Evolutionary conservation across 306 rosid species (phyloP), one percentile per base, ranked within the genome.

Genomic region (Cicer judaicum): DNA sequence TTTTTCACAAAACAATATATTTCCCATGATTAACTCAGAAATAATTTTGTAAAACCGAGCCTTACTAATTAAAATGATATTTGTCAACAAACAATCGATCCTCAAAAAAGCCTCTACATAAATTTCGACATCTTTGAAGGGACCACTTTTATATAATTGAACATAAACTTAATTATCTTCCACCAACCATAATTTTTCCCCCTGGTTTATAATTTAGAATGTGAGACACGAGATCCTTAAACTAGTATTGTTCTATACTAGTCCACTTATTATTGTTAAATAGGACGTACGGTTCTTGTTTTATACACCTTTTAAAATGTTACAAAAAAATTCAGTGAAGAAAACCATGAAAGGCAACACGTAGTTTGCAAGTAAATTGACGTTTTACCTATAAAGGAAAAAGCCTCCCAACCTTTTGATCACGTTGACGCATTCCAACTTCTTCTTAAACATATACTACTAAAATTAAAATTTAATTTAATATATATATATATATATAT

Each of bases 311-410:
- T 67, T 70, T 24, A 24, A 39, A 64, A 7, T 13, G 9, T 48
- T n/a, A 11, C 55, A 10, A 39, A 46, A 42, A 66, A 50, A 74
- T 57, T 4, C 2, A 67, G 16, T 29, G 5, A 59, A 44, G 16
- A 47, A 19, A 73, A 78, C 50, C 5, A 10, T 54, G 63, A 6
- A 56, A 55, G 24, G 63, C 74, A 63, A 70, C 44, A 64, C 81
- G 67, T 79, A 34, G 36, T 64, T 74, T 79, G 48, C 71, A 63
- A 74, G 78, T 72, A 73, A 78, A 2, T 42, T 53, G 64, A 73
- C 59, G 29, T 80, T 73, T 66, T 48, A 67, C 34, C 64, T 52
- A 57, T 44, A 38, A 19, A 1, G 36, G 73, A 12, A 11, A 61
- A 52, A 16, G 16, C 50, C 34, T 81, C 11, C 21, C 2, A 43